Evolutionary conservation across 1,139 yeast genomes (phyloP).

Genomic region (Eremothecium sinecaudum): DNA sequence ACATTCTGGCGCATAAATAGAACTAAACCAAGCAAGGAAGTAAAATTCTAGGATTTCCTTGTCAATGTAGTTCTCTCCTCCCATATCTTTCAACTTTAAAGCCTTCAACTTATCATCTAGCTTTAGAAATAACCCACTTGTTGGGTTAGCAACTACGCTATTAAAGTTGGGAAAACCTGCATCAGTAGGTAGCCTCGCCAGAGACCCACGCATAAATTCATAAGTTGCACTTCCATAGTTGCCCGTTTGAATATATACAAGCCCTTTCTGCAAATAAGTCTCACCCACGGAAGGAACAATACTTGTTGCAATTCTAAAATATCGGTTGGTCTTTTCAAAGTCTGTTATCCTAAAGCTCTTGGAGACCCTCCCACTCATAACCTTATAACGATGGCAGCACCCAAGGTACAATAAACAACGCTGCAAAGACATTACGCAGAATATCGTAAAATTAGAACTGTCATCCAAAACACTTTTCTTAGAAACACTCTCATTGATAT

Average conservation of each 20-base stretch:
- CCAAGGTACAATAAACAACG: constrained; percentile 51
- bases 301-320: constrained; percentile 44
- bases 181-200: constrained; percentile 41
- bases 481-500: constrained; percentile 12
- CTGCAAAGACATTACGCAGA: constrained; percentile 43
- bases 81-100: constrained; percentile 17
- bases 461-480: constrained; percentile 12
- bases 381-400: constrained; percentile 49
- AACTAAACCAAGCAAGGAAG: constrained; percentile 26
- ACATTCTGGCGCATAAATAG: constrained; percentile 17
- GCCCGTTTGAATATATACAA: constrained; percentile 39
- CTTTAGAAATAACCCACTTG: constrained; percentile 17
- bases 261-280: constrained; percentile 52
- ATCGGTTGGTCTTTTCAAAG: constrained; percentile 39
- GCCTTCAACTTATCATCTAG: constrained; percentile 13
- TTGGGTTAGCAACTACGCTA: constrained; percentile 17
- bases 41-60: constrained; percentile 29
- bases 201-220: constrained; percentile 51
- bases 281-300: constrained; percentile 59
- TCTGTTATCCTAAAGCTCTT: constrained; percentile 34
- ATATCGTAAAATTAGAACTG: constrained; percentile 24
- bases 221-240: constrained; percentile 36
- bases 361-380: constrained; percentile 39
- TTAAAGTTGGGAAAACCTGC: constrained; percentile 21
- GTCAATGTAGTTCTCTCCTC: constrained; percentile 21